phyloP scores from a whole-genome alignment of 768 basidiomycete genomes.

The Xerocomellus chrysenteron region DNA sequence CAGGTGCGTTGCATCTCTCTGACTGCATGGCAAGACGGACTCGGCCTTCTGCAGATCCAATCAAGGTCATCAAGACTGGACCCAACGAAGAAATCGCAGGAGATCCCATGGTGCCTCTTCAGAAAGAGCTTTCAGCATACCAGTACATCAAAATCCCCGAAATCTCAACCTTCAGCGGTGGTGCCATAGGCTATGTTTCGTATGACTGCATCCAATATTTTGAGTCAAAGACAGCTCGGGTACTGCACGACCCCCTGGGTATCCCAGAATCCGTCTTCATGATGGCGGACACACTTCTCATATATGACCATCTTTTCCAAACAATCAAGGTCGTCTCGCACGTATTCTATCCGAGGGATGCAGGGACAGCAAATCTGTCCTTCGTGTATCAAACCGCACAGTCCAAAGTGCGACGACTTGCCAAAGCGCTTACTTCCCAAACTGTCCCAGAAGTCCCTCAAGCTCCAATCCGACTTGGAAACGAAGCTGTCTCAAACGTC shows the following conservation, averaged over 20 bases:
- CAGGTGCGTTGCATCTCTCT: slow-evolving; percentile 56
- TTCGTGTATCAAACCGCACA: slow-evolving; percentile 90
- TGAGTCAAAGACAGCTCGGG: slow-evolving; percentile 85
- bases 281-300: slow-evolving; percentile 91
- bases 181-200: slow-evolving; percentile 95
- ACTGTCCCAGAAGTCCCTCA: slow-evolving; percentile 66
- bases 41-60: slow-evolving; percentile 62
- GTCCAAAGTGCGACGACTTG: slow-evolving; percentile 77
- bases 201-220: slow-evolving; percentile 98
- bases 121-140: slow-evolving; percentile 84
- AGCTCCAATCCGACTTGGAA: slow-evolving; percentile 59
- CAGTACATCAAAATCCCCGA: slow-evolving; percentile 90
- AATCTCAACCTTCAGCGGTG: slow-evolving; percentile 93
- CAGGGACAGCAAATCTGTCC: slow-evolving; percentile 63
- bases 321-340: slow-evolving; percentile 95
- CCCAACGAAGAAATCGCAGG: slow-evolving; percentile 79
- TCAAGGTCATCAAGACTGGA: slow-evolving; percentile 89
- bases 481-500: slow-evolving; percentile 80
- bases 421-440: slow-evolving; percentile 57
- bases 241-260: slow-evolving; percentile 72
- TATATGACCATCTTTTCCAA: slow-evolving; percentile 97
- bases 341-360: slow-evolving; percentile 78
- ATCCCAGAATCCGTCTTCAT: slow-evolving; percentile 97
- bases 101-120: slow-evolving; percentile 82
- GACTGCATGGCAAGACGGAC: neutral